Evolutionary conservation across 2,329 filamentous ascomycete species (phyloP), one percentile per base, ranked within the genome.

Genomic region (Diaporthe eres): DNA sequence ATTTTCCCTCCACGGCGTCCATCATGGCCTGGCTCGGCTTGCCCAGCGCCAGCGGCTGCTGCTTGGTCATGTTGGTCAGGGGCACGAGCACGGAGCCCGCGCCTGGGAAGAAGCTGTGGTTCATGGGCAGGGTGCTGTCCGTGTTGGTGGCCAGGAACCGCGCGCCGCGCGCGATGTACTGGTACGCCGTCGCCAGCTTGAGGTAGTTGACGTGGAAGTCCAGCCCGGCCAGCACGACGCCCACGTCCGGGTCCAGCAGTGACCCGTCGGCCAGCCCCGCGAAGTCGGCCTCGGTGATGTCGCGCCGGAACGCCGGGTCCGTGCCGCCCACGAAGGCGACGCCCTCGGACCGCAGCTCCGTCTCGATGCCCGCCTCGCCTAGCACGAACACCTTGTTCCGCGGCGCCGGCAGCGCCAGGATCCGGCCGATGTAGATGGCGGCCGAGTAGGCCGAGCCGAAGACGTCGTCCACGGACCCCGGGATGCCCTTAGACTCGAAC

Each of bases 11-110:
- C 75, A 99, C 94, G 4, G 97, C 95, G 84, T 98, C 96, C 96
- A 99, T 98, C 97, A 99, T 99, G 5, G 96, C 96, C 87, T 98
- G 95, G 83, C 95, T 98, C 4, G 97, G 97, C 86, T 99, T 99
- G 0, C 97, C 97, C 55, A 98, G 86, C 4, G 94, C 92, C 44
- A 95, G 85, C 0, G 97, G 96, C 80, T 94, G 88, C 82, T 91
- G 85, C 25, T 88, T 88, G 5, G 90, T 88, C 88, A 95, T 95
- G 83, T 94, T 93, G 72, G 93, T 88, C 76, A 99, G 85, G 2
- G 95, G 95, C 37, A 94, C 92, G 68, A 93, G 92, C 78, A 95
- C 93, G 2, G 94, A 93, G 1, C 97, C 97, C 0, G 97, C 97
- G 9, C 97, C 97, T 1, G 97, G 95, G 85, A 99, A 98, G 78